Evolutionary conservation across 345 rosid genomes (phyloP), one percentile per base, ranked within the genome.

Genomic region (Hevea brasiliensis): DNA sequence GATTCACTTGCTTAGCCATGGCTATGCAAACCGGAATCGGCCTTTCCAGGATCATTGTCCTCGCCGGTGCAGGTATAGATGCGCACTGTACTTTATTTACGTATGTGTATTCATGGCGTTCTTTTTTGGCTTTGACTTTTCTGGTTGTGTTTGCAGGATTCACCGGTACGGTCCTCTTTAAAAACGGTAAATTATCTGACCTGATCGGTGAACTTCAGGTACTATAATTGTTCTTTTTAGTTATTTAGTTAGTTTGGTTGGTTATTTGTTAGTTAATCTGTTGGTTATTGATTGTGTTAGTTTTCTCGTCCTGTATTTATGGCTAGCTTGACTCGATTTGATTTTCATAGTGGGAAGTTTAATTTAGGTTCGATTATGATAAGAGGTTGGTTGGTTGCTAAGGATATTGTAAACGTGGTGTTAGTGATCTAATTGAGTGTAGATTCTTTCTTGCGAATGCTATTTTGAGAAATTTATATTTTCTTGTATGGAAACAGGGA

Each of bases 21-120:
- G 90, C 97, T 69, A 70, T 90, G 92, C 98, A 92, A 80, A 48
- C 88, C 7, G 95, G 97, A 61, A 71, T 94, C n/a, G 84, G 98
- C 50, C 69, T 90, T 32, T 85, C 93, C 15, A 88, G 70, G 89
- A 86, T 94, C 80, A 56, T 94, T 62, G 3, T 94, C 81, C 71
- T 94, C 59, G 97, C 82, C 73, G 97, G 98, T 79, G 97, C 97
- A 75, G 98, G 98, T 85, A 78, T 23, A 32, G 37, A 32, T 32
- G 13, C 47, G n/a, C 7, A 3, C 15, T 50, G 7, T 5, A 17
- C 8, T 12, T 11, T 47, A 4, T 15, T 47, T 47, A 13, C 2
- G 15, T 50, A 48, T 50, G 2, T 50, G 6, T 50, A 50, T 50
- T 2, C 7, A 6, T 50, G 7, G 17, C 17, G 32, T 23, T 65